Percentiles rank a stretch among this genome's conserved stretches.
Conservation (phyloP, 1,284 basidiomycete genomes). For the Sporisorium graminicola region DNA sequence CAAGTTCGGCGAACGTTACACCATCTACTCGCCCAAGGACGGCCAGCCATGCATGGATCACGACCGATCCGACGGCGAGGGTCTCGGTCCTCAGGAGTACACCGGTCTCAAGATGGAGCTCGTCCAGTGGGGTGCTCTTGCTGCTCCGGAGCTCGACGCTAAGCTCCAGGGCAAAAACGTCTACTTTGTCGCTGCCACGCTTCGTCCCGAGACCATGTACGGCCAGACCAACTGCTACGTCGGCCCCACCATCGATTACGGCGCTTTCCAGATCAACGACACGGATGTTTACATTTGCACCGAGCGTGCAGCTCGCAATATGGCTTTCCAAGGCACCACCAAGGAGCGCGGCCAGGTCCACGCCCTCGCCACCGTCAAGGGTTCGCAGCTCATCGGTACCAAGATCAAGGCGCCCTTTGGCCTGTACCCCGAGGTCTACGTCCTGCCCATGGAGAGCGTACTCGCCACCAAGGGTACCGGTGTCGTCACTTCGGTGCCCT, state of each 20-base stretch:
- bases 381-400: slow-evolving; percentile 85
- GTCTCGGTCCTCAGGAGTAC: slow-evolving; percentile 95
- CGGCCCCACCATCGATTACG: slow-evolving; percentile 90
- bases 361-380: slow-evolving; percentile 70
- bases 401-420: slow-evolving; percentile 90
- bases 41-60: slow-evolving; percentile 99
- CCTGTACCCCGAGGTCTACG: slow-evolving; percentile 87
- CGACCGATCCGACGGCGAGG: slow-evolving; percentile 95
- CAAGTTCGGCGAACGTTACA: slow-evolving; percentile 96
- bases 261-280: slow-evolving; percentile 82
- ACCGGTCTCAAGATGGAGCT: slow-evolving; percentile 96
- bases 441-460: slow-evolving; percentile 97
- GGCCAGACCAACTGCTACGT: slow-evolving; percentile 99
- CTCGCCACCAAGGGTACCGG: slow-evolving; percentile 97
- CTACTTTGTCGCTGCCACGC: slow-evolving; percentile 92
- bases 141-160: slow-evolving; percentile 75
- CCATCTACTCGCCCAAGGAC: slow-evolving; percentile 99
- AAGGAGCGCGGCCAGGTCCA: slow-evolving; percentile 70
- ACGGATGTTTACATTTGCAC: slow-evolving; percentile 85
- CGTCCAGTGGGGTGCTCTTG: slow-evolving; percentile 72
- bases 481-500: slow-evolving; percentile 97
- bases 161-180: slow-evolving; percentile 82
- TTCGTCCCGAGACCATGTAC: slow-evolving; percentile 97
- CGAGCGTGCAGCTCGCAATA: slow-evolving; percentile 90
- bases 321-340: slow-evolving; percentile 91